phyloP scores from a whole-genome alignment of 768 basidiomycete species.

The Leccinum imitatum region DNA sequence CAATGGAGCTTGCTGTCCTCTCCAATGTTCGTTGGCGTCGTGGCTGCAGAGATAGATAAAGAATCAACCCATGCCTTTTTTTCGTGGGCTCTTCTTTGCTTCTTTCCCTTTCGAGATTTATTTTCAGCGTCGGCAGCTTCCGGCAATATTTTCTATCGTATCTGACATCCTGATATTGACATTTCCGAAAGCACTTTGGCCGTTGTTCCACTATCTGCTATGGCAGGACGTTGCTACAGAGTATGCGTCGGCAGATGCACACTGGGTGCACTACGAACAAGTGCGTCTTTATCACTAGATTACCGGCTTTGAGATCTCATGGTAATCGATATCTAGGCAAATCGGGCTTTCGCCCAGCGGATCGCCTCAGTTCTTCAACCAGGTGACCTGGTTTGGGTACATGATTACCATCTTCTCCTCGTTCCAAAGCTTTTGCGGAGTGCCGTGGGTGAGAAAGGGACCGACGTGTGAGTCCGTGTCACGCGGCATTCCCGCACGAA shows the following conservation, averaged over 20 bases:
- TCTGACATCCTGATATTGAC: conserved; percentile 10
- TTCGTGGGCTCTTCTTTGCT: background rate
- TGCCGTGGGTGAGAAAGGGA: conserved; percentile 41
- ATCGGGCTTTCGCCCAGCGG: conserved; percentile 74
- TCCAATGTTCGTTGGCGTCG: background rate
- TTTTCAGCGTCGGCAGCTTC: background rate
- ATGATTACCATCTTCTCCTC: conserved; percentile 95
- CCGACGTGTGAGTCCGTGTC: conserved; percentile 23
- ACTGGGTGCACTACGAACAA: conserved; percentile 51
- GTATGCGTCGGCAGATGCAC: conserved; percentile 78
- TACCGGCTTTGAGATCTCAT: conserved; percentile 4
- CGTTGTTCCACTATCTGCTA: conserved; percentile 95
- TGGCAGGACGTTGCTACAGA: conserved; percentile 94
- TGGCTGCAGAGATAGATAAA: background rate
- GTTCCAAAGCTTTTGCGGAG: conserved; percentile 83
- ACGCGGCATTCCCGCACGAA: background rate
- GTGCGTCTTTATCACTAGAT: conserved; percentile 9
- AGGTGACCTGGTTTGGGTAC: conserved; percentile 93
- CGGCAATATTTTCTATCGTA: background rate
- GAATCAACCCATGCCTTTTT: conserved; percentile 3
- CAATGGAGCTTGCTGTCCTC: background rate
- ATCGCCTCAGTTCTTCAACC: conserved; percentile 77
- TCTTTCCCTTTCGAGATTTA: background rate
- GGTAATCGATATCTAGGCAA: conserved; percentile 53
- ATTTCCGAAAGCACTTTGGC: conserved; percentile 79